These are phyloP conservation scores for Mrakia gelida DNA, from an alignment of 768 basidiomycete species.

Conservation along the genomic window DNA sequence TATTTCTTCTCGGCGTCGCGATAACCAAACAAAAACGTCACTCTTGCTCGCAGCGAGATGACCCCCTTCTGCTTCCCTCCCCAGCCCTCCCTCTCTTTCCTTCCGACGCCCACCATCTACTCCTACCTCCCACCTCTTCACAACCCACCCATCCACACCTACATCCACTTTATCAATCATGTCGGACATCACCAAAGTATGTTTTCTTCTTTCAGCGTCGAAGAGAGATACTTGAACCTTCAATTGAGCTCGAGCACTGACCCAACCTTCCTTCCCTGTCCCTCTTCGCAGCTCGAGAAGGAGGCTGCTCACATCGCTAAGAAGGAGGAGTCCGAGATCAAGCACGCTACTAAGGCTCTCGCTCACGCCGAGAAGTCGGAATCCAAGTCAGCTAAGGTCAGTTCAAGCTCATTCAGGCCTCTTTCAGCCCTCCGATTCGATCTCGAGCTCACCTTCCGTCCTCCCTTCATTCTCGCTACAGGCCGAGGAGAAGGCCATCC, in stretches of 20 bases:
- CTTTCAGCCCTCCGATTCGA: background rate
- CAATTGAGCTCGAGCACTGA: background rate
- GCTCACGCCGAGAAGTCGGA: slow-evolving; percentile 55
- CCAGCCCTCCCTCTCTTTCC: background rate
- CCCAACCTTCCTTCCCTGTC: background rate
- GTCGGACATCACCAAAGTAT: slow-evolving; percentile 5
- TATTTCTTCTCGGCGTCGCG: no score
- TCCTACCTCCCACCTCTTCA: background rate
- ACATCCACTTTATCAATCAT: background rate
- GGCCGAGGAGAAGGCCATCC: slow-evolving; percentile 52
- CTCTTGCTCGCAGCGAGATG: no score
- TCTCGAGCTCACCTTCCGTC: slow-evolving; percentile 7
- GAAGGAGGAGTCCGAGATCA: slow-evolving; percentile 40
- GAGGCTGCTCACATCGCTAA: slow-evolving; percentile 19
- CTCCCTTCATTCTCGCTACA: slow-evolving; percentile 38
- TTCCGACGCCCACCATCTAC: background rate
- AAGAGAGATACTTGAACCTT: background rate
- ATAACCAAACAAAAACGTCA: no score
- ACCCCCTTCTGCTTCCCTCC: no score
- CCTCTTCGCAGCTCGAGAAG: slow-evolving; percentile 16
- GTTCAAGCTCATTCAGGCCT: background rate
- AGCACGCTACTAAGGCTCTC: slow-evolving; percentile 57
- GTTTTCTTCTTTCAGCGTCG: background rate
- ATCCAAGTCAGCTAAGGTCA: slow-evolving; percentile 55
- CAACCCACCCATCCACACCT: background rate